phyloP scores from a whole-genome alignment of 306 rosid genomes.

The Prunus davidiana region DNA sequence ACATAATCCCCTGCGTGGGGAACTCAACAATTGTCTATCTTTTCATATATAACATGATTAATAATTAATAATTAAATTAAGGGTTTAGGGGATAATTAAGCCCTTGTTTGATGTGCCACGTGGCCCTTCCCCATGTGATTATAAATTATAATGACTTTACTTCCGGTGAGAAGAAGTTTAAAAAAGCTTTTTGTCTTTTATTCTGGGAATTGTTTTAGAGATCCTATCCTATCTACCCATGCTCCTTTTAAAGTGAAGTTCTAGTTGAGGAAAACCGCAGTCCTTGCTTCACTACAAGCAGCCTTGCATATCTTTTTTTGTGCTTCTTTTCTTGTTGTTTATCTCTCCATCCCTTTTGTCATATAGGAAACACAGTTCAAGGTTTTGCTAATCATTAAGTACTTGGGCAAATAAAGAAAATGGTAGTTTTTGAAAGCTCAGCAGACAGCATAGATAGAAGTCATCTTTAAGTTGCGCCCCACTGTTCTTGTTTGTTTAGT shows the following conservation, averaged over 20 bases:
- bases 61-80: conserved; percentile 22
- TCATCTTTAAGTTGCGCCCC: too few relatives aligned
- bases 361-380: not conserved
- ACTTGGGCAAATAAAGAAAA: not conserved
- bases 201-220: conserved; percentile 25
- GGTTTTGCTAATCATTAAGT: not conserved
- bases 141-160: conserved; percentile 35
- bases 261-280: conserved; percentile 40
- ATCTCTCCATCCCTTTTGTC: not conserved
- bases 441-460: too few relatives aligned
- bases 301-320: conserved; percentile 9
- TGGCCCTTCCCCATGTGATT: conserved; percentile 52
- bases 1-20: conserved; percentile 36
- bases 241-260: conserved; percentile 42
- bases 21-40: conserved; percentile 18
- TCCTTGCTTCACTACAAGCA: conserved; percentile 1
- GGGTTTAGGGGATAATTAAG: conserved; percentile 22
- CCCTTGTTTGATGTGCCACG: conserved; percentile 34
- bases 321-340: conserved; percentile 11
- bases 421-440: too few relatives aligned
- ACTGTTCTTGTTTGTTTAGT: too few relatives aligned
- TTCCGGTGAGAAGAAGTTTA: conserved; percentile 33
- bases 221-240: not conserved
- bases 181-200: conserved; percentile 30
- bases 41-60: not conserved